Base-by-base conservation (phyloP, 179 eudicot genomes). In the Vitellaria paradoxa region DNA sequence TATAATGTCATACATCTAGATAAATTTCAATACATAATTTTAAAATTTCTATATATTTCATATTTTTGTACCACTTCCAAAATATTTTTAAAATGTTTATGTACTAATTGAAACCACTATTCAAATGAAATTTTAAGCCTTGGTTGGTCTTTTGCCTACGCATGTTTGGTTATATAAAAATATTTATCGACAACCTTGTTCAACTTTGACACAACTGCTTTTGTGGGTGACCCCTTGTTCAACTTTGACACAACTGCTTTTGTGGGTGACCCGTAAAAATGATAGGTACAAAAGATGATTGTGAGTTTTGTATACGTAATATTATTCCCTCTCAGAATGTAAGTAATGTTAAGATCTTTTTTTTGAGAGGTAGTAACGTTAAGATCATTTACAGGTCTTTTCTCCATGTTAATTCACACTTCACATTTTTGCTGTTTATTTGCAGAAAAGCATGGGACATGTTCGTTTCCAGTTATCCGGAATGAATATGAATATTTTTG, bases 381-480 rank as follows among this genome's bases (percentile, higher is more conserved):
- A 59, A 30, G 2, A 72, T 72, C 30, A 50, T 18, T 9, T 57
- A 6, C n/a, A 47, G 21, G 40, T 42, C 5, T 17, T 1, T 17
- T 18, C 42, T 40, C 11, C 40, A 46, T 17, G 59, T 24, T 46
- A 21, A 77, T 74, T 80, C 45, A 45, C 6, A 55, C 37, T 46
- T 78, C 62, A 66, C 52, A 76, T 75, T 61, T 75, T 66, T 76
- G 21, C 46, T 42, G 72, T 24, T 73, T 61, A 9, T 73, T 84
- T 77, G 73, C 97, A 94, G 98, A 88, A 76, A 94, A 93, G 82
- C 98, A 94, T 70, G 98, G 98, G 70, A 91, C 98, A 67, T 94
- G 98, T 78, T 84, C 94, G 65, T 87, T 78, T 82, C 78, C 94
- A 56, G 97, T 89, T 49, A 40, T 84, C 56, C 78, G 77, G 49